Evolutionary conservation across 2,329 filamentous ascomycete genomes (phyloP).

Genomic region (Leptographium galeiforme): DNA sequence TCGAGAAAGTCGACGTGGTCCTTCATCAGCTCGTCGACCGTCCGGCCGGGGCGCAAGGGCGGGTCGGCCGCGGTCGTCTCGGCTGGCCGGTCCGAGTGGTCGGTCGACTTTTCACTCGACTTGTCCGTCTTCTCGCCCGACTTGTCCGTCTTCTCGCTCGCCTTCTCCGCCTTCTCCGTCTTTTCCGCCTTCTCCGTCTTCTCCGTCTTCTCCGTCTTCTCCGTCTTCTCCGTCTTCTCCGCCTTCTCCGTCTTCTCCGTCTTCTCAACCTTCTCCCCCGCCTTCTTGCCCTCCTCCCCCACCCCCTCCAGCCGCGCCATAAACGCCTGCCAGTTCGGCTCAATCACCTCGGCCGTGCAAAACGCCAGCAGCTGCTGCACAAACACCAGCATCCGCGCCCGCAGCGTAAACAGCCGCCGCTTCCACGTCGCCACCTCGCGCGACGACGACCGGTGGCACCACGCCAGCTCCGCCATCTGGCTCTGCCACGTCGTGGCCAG

Average conservation of each 20-base stretch:
- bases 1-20: slow-evolving; percentile 97
- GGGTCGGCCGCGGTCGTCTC: background rate
- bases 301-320: slow-evolving; percentile 65
- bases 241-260: slow-evolving; percentile 7
- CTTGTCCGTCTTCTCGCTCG: slow-evolving; percentile 5
- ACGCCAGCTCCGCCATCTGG: slow-evolving; percentile 67
- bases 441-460: slow-evolving; percentile 68
- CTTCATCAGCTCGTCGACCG: slow-evolving; percentile 96
- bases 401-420: slow-evolving; percentile 76
- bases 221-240: no score
- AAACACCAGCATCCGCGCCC: slow-evolving; percentile 91
- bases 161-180: no score
- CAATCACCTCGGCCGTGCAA: slow-evolving; percentile 91
- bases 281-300: slow-evolving; percentile 4
- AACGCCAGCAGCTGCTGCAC: slow-evolving; percentile 95
- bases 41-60: slow-evolving; percentile 34
- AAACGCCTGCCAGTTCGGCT: slow-evolving; percentile 90
- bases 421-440: slow-evolving; percentile 81
- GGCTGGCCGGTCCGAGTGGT: no score
- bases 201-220: no score
- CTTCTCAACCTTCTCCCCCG: slow-evolving; percentile 8
- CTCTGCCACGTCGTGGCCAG: slow-evolving; percentile 82
- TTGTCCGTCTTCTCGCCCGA: no score
- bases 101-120: no score
- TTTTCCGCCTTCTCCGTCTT: no score